Percentiles rank a stretch among this genome's conserved stretches.
Conservation (phyloP, 768 basidiomycete species). For the Trametes villosa region DNA sequence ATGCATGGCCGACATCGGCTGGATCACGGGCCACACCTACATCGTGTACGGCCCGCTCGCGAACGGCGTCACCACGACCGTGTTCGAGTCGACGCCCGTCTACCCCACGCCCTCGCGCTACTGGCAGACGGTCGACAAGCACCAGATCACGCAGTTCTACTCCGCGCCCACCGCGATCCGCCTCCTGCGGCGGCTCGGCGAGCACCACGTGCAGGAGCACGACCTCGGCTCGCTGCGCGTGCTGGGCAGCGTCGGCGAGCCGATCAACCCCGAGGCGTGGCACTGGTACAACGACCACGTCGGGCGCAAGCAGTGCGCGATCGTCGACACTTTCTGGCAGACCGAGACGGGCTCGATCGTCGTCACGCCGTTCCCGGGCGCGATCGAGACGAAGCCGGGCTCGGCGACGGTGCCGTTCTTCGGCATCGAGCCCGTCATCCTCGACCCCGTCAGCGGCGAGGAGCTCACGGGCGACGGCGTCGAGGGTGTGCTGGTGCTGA, state of each 20-base stretch:
- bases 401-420: conserved; percentile 98
- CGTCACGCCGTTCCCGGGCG: conserved; percentile 94
- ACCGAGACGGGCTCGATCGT: conserved; percentile 98
- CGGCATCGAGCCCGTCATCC: conserved; percentile 85
- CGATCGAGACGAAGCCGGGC: conserved; percentile 94
- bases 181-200: conserved; percentile 82
- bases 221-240: conserved; percentile 85
- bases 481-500: conserved; percentile 89
- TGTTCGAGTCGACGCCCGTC: conserved; percentile 96
- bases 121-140: conserved; percentile 94
- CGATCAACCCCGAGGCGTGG: conserved; percentile 99
- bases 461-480: conserved; percentile 79
- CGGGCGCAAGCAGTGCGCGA: conserved; percentile 83
- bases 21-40: conserved; percentile 98
- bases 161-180: conserved; percentile 95
- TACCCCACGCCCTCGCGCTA: conserved; percentile 96
- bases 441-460: conserved; percentile 84
- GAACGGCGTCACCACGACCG: conserved; percentile 82
- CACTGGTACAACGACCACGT: conserved; percentile 98
- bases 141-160: conserved; percentile 96
- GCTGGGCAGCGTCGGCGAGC: conserved; percentile 93
- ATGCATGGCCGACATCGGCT: conserved; percentile 98
- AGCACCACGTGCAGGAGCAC: conserved; percentile 81
- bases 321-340: conserved; percentile 97
- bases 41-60: conserved; percentile 94